phyloP scores from a whole-genome alignment of 2,329 filamentous ascomycete species.

The Magnaporthiopsis incrustans region DNA sequence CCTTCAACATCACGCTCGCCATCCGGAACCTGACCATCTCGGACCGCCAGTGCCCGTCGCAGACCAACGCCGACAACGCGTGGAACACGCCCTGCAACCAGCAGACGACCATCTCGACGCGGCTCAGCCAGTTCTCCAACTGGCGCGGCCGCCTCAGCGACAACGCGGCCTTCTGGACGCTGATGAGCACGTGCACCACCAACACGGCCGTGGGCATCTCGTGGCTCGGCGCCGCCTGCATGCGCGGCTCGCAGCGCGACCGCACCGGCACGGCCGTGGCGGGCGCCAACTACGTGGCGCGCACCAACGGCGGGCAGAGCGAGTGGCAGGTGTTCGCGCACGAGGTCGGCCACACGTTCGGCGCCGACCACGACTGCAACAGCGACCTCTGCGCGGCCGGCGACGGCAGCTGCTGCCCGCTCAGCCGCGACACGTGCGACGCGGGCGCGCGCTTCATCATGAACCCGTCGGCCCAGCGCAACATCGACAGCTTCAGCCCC shows the following conservation, averaged over 20 bases:
- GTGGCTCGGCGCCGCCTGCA: conserved; percentile 86
- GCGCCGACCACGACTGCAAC: conserved; percentile 90
- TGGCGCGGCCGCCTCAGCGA: conserved; percentile 79
- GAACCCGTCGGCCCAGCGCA: conserved; percentile 77
- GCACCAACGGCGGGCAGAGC: conserved; percentile 47
- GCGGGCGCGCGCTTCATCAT: conserved; percentile 77
- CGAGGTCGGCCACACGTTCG: conserved; percentile 89
- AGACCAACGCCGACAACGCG: conserved; percentile 51
- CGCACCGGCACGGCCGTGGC: conserved; percentile 51
- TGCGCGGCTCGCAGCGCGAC: conserved; percentile 46
- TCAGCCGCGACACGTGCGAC: conserved; percentile 60
- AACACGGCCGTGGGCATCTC: conserved; percentile 81
- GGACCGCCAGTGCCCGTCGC: conserved; percentile 62
- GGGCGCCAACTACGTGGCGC: conserved; percentile 82
- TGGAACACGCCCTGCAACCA: conserved; percentile 77
- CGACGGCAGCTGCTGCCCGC: conserved; percentile 69
- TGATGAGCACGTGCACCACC: conserved; percentile 75
- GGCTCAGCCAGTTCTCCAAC: conserved; percentile 77
- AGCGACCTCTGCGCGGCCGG: conserved; percentile 46
- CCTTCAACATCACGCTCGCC: conserved; percentile 91
- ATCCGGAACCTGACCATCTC: conserved; percentile 78
- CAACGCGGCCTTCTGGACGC: conserved; percentile 85
- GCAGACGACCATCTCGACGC: conserved; percentile 58
- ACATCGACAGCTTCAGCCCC: conserved; percentile 73
- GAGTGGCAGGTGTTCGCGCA: conserved; percentile 97